Base-by-base conservation (phyloP, 495 filamentous ascomycete species). In the Penicillium desertorum region DNA sequence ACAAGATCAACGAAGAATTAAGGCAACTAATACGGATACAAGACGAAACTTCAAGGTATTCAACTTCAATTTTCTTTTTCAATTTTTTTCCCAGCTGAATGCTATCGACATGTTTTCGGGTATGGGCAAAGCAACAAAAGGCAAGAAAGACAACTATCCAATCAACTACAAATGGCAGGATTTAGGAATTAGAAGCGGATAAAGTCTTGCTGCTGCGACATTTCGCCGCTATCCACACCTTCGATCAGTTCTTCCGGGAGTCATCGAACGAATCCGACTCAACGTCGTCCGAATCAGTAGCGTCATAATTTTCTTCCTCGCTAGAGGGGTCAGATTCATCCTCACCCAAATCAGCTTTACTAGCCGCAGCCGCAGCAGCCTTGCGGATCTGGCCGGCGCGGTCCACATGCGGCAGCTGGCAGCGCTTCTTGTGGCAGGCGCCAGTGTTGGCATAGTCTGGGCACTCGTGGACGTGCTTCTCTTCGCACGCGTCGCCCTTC, bases 391-490 rank as follows among this genome's bases (percentile, higher is more conserved):
- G 81, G 39, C 84, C 84, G 37, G 94, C 94, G 73, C 91, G 86
- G 74, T 95, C 89, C 62, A 93, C 83, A 72, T 98, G 94, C 27
- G 85, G 89, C 57, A 97, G 78, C 65, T 84, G 86, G 79, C 94
- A 98, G 34, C 85, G 86, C 72, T 87, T 87, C 67, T 84, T 86
- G 64, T 84, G 86, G 83, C 94, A 98, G 36, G 79, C 74, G 58
- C 92, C 93, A 49, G 81, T 88, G 75, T 96, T 96, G 79, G 89
- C 88, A 78, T 95, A 96, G 69, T 97, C 90, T 45, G 94, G 94
- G 67, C 94, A 98, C 69, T 97, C 94, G 71, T 83, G 77, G 53
- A 90, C 86, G 72, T 98, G 94, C 59, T 90, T 89, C 58, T 96
- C 86, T 56, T 85, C 67, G 68, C 94, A 98, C 43, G 76, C 69